Conservation (phyloP, 208 protist species). For the Leishmania martiniquensis region DNA sequence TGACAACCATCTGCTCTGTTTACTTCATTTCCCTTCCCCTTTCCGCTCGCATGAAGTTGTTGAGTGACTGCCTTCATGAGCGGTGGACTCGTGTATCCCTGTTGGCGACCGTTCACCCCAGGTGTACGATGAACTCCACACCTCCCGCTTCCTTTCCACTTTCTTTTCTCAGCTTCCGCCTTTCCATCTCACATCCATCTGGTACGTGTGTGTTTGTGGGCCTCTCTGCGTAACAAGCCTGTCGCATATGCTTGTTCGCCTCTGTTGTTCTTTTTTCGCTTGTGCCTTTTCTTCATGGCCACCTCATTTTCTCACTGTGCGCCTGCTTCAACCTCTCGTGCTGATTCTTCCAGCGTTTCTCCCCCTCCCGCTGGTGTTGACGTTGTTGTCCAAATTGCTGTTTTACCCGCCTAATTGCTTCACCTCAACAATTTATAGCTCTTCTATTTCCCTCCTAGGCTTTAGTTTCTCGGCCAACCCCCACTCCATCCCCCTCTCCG, state of each 20-base stretch:
- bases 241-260: neutral
- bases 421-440: neutral
- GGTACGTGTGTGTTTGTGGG: neutral
- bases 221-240: neutral
- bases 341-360: neutral
- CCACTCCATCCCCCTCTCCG: neutral
- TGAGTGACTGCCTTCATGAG: neutral
- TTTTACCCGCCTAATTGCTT: neutral
- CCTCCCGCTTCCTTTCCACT: neutral
- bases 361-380: neutral
- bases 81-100: neutral
- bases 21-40: neutral
- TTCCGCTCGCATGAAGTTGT: neutral
- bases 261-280: neutral
- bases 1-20: neutral
- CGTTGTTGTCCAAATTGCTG: neutral
- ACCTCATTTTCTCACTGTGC: conserved; percentile 4
- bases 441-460: too few relatives aligned
- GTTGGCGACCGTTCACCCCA: neutral
- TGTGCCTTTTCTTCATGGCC: neutral
- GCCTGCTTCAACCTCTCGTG: neutral
- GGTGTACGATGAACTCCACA: neutral
- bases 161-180: conserved; percentile 2
- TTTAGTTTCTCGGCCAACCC: too few relatives aligned
- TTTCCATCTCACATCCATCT: conserved; percentile 2